Evolutionary conservation across 768 basidiomycete species (phyloP).

Genomic region (Mycena leptocephala): DNA sequence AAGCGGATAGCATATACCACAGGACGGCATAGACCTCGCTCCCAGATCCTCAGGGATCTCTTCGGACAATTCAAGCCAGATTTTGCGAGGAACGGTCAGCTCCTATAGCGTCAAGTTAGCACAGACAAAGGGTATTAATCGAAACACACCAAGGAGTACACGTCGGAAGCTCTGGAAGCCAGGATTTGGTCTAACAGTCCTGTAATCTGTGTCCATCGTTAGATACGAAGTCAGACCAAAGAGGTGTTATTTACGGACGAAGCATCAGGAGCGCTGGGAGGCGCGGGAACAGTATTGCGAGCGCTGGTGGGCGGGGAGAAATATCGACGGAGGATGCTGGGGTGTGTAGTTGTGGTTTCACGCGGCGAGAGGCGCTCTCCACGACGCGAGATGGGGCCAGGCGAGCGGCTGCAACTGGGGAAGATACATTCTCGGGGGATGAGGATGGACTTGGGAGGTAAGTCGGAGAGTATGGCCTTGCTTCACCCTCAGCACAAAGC

Average conservation of each 20-base stretch:
- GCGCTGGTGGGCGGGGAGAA: neutral
- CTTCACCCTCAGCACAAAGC: neutral
- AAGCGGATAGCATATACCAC: neutral
- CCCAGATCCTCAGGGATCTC: constrained; percentile 2
- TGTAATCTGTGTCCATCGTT: neutral
- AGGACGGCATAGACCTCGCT: neutral
- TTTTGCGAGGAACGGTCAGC: neutral
- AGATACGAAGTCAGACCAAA: neutral
- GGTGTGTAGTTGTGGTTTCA: neutral
- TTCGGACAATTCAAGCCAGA: neutral
- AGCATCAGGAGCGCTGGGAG: neutral
- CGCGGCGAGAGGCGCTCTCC: neutral
- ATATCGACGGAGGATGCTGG: neutral
- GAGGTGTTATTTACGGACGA: neutral
- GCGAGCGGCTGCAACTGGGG: neutral
- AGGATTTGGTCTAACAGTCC: neutral
- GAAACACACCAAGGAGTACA: neutral
- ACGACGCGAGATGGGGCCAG: too few relatives aligned
- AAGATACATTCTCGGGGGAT: neutral
- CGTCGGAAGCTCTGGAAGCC: neutral
- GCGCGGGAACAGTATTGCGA: neutral
- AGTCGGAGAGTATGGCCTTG: neutral
- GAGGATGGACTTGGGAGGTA: neutral
- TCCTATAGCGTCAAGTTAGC: neutral
- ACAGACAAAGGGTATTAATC: neutral